Percentiles rank a stretch among this genome's conserved stretches.
phyloP scores from a whole-genome alignment of 495 filamentous ascomycete genomes.

The Aspergillus kassunensis region DNA sequence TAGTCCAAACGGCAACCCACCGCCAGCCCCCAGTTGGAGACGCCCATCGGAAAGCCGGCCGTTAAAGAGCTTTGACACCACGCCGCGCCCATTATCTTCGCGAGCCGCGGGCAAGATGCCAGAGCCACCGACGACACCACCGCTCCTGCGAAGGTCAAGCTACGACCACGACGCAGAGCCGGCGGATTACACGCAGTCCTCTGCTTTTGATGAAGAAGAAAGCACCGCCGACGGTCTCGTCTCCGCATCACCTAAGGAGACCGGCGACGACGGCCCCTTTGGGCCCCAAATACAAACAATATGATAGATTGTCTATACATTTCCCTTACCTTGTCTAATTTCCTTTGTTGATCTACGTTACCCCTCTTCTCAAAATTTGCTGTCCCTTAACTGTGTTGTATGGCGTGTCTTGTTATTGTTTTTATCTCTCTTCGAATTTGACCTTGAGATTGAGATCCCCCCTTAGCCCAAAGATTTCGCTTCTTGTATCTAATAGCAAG shows the following conservation, averaged over 20 bases:
- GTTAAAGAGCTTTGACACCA: constrained; percentile 30
- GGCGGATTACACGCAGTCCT: constrained; percentile 29
- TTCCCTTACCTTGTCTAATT: too few relatives aligned
- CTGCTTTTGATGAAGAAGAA: constrained; percentile 37
- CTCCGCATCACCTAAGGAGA: constrained; percentile 34
- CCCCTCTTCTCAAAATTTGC: background rate
- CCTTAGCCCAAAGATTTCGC: too few relatives aligned
- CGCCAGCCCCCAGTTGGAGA: constrained; percentile 47
- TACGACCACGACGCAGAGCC: constrained; percentile 71
- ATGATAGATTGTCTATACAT: constrained; percentile 18
- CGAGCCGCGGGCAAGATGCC: constrained; percentile 33
- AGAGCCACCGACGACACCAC: constrained; percentile 59
- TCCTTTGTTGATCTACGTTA: constrained; percentile 1
- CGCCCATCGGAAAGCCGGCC: constrained; percentile 37
- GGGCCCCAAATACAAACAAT: constrained; percentile 37
- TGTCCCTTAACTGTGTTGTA: constrained; percentile 14
- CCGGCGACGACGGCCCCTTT: constrained; percentile 29
- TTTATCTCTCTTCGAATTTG: too few relatives aligned
- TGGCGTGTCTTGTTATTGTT: too few relatives aligned
- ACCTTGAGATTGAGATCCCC: background rate
- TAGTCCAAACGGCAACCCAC: constrained; percentile 32
- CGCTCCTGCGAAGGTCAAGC: constrained; percentile 61
- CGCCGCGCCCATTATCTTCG: constrained; percentile 28
- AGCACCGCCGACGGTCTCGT: constrained; percentile 40
- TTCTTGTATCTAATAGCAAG: constrained; percentile 14